Conservation (phyloP, 2,329 filamentous ascomycete species). For the Penicillium oxalicum region DNA sequence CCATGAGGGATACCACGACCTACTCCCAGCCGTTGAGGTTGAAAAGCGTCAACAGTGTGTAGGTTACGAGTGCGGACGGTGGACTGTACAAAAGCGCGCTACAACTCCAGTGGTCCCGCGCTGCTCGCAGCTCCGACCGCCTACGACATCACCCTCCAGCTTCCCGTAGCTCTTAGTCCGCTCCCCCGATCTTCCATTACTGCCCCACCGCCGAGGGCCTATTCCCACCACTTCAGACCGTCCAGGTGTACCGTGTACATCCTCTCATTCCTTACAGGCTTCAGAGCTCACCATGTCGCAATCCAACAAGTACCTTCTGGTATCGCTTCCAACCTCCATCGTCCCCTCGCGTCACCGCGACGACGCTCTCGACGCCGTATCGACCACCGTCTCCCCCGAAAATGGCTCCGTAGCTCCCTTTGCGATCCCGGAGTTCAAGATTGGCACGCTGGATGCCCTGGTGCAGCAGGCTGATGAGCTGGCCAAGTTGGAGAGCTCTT, state of each 20-base stretch:
- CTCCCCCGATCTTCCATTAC: slow-evolving; percentile 4
- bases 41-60: too few relatives aligned
- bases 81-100: too few relatives aligned
- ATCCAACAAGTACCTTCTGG: slow-evolving; percentile 66
- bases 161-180: slow-evolving; percentile 8
- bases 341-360: slow-evolving; percentile 73
- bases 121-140: slow-evolving; percentile 20
- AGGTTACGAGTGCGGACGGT: too few relatives aligned
- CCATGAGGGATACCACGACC: too few relatives aligned
- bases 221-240: not conserved
- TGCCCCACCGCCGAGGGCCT: slow-evolving; percentile 12
- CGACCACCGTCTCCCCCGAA: slow-evolving; percentile 65
- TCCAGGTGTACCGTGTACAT: not conserved
- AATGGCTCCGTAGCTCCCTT: slow-evolving; percentile 73
- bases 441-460: slow-evolving; percentile 88
- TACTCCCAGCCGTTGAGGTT: too few relatives aligned
- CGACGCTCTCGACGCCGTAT: slow-evolving; percentile 72
- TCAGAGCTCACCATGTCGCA: slow-evolving; percentile 36
- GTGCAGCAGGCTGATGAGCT: slow-evolving; percentile 96
- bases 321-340: slow-evolving; percentile 85
- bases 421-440: slow-evolving; percentile 89
- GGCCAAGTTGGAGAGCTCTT: slow-evolving; percentile 74
- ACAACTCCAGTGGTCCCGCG: slow-evolving; percentile 8
- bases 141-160: slow-evolving; percentile 23
- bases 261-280: not conserved